A percentile compares a stretch with the other conserved stretches of the same genome.
phyloP scores from a whole-genome alignment of 2,329 filamentous ascomycete genomes.

The Apiospora arundinis region DNA sequence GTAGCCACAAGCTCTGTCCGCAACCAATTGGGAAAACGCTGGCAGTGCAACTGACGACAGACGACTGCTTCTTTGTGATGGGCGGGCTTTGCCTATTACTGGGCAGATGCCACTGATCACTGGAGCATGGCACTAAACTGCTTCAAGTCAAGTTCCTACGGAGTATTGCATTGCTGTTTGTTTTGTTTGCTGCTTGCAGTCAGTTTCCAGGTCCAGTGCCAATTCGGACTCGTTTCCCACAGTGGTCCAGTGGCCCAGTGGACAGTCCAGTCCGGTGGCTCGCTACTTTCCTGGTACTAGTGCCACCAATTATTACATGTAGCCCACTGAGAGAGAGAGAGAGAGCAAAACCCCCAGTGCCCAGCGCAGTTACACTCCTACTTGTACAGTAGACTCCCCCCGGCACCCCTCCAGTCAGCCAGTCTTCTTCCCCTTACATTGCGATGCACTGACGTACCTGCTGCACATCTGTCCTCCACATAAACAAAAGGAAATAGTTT shows the following conservation, averaged over 20 bases:
- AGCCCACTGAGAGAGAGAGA: no score
- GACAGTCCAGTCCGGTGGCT: no score
- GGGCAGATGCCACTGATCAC: neutral
- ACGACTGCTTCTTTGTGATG: neutral
- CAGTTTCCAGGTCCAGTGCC: no score
- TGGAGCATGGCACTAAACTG: neutral
- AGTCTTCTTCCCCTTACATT: neutral
- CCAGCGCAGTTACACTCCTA: no score
- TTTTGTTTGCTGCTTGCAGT: no score
- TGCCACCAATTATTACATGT: no score
- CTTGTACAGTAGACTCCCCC: no score
- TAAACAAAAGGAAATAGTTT: neutral
- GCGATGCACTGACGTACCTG: conserved; percentile 6
- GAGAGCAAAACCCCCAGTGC: no score
- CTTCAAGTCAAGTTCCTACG: neutral
- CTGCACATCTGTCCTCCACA: conserved; percentile 2
- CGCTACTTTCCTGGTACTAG: no score
- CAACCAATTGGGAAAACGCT: neutral
- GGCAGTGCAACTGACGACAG: neutral
- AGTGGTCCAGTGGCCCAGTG: no score
- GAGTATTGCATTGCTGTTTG: no score
- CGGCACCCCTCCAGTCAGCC: neutral
- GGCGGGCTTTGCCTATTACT: neutral
- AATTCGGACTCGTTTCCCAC: neutral
- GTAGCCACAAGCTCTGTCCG: neutral